phyloP scores from a whole-genome alignment of 2,329 filamentous ascomycete genomes.

The Fusarium albosuccineum region DNA sequence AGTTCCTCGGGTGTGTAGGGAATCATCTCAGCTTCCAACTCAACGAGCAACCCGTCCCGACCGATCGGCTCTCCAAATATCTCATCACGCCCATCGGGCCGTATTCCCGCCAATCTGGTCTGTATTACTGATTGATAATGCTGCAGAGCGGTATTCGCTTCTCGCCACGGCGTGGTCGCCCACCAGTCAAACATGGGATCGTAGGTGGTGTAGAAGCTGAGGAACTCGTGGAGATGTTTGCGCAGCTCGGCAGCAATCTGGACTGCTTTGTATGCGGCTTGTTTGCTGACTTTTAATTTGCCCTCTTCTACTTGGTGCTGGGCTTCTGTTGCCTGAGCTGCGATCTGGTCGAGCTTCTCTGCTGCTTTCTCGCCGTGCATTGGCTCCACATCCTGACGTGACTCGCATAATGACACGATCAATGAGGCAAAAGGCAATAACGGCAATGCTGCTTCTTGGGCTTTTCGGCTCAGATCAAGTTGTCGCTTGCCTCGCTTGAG shows the following conservation, averaged over 20 bases:
- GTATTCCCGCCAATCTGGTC: conserved; percentile 59
- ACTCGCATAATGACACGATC: conserved; percentile 61
- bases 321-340: conserved; percentile 50
- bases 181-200: conserved; percentile 71
- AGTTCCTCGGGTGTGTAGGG: conserved; percentile 70
- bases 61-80: conserved; percentile 71
- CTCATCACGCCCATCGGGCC: conserved; percentile 57
- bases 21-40: conserved; percentile 69
- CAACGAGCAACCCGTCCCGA: conserved; percentile 61
- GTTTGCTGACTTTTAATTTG: conserved; percentile 53
- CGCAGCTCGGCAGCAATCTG: conserved; percentile 57
- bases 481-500: conserved; percentile 53
- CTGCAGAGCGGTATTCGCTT: conserved; percentile 54
- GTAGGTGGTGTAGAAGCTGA: conserved; percentile 65
- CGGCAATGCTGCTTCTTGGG: conserved; percentile 52
- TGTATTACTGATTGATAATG: conserved; percentile 55
- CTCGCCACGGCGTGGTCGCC: conserved; percentile 60
- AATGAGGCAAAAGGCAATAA: conserved; percentile 60
- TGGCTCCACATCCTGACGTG: conserved; percentile 58
- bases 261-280: conserved; percentile 61
- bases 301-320: conserved; percentile 51
- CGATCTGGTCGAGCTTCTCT: conserved; percentile 54
- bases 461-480: conserved; percentile 55
- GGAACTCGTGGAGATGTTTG: conserved; percentile 60
- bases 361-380: conserved; percentile 60